Evolutionary conservation across 2,329 filamentous ascomycete species (phyloP).

Genomic region (Aspergillus chevalieri): DNA sequence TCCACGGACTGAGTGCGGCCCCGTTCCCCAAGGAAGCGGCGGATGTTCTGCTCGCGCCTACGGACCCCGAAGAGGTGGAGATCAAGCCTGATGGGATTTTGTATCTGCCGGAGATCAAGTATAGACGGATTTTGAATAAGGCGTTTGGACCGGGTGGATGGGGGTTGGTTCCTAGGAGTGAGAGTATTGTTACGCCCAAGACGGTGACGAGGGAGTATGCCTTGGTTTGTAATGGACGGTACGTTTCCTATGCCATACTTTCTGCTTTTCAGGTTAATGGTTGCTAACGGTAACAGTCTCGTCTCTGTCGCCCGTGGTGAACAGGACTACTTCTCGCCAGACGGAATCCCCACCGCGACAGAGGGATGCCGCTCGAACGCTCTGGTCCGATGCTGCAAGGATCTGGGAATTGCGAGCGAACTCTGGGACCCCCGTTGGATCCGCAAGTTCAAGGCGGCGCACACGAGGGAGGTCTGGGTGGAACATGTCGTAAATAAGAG

Average conservation of each 20-base stretch:
- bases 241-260: slow-evolving; percentile 14
- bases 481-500: slow-evolving; percentile 84
- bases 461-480: slow-evolving; percentile 77
- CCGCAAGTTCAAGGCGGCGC: slow-evolving; percentile 67
- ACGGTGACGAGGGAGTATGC: slow-evolving; percentile 86
- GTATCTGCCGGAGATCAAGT: slow-evolving; percentile 97
- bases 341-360: slow-evolving; percentile 86
- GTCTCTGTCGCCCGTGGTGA: slow-evolving; percentile 90
- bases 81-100: slow-evolving; percentile 96
- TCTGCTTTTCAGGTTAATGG: background rate
- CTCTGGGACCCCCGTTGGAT: slow-evolving; percentile 95
- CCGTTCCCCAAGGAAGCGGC: slow-evolving; percentile 67
- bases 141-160: slow-evolving; percentile 94
- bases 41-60: slow-evolving; percentile 60
- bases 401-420: slow-evolving; percentile 88
- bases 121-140: slow-evolving; percentile 78
- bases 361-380: slow-evolving; percentile 98
- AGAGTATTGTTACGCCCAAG: slow-evolving; percentile 76
- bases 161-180: slow-evolving; percentile 83
- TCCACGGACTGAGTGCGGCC: slow-evolving; percentile 66
- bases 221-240: slow-evolving; percentile 81
- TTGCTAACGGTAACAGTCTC: slow-evolving; percentile 51
- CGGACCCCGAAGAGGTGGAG: slow-evolving; percentile 74
- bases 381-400: slow-evolving; percentile 96
- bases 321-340: slow-evolving; percentile 84